Evolutionary conservation across 148 eudicot genomes (phyloP).

Genomic region (Camellia granthamiana): DNA sequence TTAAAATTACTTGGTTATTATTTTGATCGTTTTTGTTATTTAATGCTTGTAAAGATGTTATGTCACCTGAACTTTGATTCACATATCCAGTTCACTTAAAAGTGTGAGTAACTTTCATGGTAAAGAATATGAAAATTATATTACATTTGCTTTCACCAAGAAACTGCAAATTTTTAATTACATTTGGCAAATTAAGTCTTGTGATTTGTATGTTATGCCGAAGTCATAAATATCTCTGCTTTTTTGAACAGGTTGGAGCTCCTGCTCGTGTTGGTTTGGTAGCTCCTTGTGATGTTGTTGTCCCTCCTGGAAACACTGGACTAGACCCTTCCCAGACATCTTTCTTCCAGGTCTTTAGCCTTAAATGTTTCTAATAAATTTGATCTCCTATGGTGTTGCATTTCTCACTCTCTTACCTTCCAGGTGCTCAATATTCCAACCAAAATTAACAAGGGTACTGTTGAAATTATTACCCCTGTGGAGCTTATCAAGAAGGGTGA

Average conservation of each 20-base stretch:
- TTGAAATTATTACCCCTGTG: constrained; percentile 53
- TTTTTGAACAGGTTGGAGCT: constrained; percentile 40
- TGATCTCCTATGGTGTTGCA: background rate
- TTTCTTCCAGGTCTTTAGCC: constrained; percentile 41
- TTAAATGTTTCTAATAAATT: too few relatives aligned
- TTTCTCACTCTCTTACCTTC: background rate
- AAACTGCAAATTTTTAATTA: background rate
- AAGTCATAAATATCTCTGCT: background rate
- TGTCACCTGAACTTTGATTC: background rate
- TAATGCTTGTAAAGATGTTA: too few relatives aligned
- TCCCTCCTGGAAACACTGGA: constrained; percentile 59
- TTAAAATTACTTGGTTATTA: background rate
- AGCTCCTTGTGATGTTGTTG: constrained; percentile 50
- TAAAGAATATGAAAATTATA: too few relatives aligned
- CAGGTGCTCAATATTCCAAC: constrained; percentile 57
- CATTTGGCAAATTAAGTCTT: background rate
- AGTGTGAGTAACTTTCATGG: background rate
- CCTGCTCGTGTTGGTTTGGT: constrained; percentile 58
- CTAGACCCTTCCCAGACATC: constrained; percentile 58
- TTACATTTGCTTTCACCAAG: background rate
- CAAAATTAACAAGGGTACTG: constrained; percentile 58
- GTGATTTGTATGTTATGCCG: background rate
- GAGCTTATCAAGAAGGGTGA: constrained; percentile 60
- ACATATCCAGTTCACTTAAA: background rate
- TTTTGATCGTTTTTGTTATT: background rate